Evolutionary conservation across 371 early-diverging fungal genomes (phyloP), one percentile per base, ranked within the genome.

Genomic region (Umbelopsis sp.): DNA sequence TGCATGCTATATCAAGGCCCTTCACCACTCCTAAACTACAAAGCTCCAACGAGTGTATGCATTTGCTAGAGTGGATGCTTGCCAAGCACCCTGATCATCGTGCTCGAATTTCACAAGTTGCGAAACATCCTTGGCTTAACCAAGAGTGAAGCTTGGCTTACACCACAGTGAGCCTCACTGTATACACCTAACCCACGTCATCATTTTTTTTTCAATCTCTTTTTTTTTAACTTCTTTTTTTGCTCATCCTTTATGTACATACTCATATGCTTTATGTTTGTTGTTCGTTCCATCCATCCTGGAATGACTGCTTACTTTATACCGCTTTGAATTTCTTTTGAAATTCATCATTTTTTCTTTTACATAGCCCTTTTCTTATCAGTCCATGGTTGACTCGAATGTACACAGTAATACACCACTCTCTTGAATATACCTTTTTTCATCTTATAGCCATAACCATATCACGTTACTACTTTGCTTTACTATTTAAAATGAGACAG

Each of bases 61-160:
- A 91, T 46, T 74, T 94, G 52, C 71, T 94, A 38, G 76, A 78
- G 53, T 82, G 86, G 71, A 84, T 94, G 87, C 72, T 94, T 66
- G 78, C 80, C 50, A 87, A 86, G 71, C 67, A 82, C 41, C 87
- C 90, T 5, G 77, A 79, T 24, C 69, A 81, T 29, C 80, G 94
- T 29, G 85, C 87, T 4, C 89, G 84, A 16, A 85, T 92, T 52
- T 75, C 83, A 22, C 87, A 93, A 71, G 86, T 93, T 14, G 63
- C 80, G 7, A 70, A 57, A 12, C 93, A 93, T 69, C 86, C 89
- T 46, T 93, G 93, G 93, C 63, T 83, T 5, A 38, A 18, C 29
- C 50, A n/a, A 66, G 25, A 57, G 10, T 51, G 51, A 51, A 51
- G 20, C 14, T 46, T 18, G 14, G 11, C 14, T 18, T 46, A 12